Base-by-base conservation (phyloP, 2,329 filamentous ascomycete genomes). In the Aspergillus puulaauensis region DNA sequence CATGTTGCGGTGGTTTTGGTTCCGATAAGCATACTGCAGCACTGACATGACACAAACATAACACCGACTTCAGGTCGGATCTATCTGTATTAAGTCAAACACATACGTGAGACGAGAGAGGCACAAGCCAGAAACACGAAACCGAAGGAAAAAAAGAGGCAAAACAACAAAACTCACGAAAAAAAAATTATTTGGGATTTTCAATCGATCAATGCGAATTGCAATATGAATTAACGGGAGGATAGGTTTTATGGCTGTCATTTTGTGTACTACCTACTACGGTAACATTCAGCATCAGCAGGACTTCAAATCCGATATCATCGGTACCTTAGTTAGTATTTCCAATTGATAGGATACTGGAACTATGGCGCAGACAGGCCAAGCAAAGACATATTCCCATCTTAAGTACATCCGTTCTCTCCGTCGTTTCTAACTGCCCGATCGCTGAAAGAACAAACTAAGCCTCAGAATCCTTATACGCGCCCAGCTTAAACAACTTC, bases 401-500 rank as follows among this genome's bases (percentile, higher is more conserved):
- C 19, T 44, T 46, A 7, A 3, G 7, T 47, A 27, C 15, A 19
- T 15, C 15, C 37, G 23, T 37, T 48, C 44, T 50, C 48, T 19
- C 40, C 17, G 6, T 47, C 31, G 7, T 15, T 31, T 14, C 19
- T 27, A 11, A 19, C 14, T 4, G 7, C 17, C 17, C 12, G 23
- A 11, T 19, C 35, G 9, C 33, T 23, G 15, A 41, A 23, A 7
- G 44, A 41, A 39, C 47, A 9, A 53, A 37, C 31, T 52, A 70
- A 52, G 70, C 68, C 33, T 59, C 61, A 33, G 64, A 67, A 66
- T 74, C 72, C 63, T 72, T 70, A 54, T 72, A 74, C 27, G 57
- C 35, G 33, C 66, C 68, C 53, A 75, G 52, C 60, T 75, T 66
- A 37, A 80, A 78, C 55, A 80, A 51, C 52, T 62, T 72, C 72